Percentiles rank a stretch among this genome's conserved stretches.
phyloP scores from a whole-genome alignment of 2,329 filamentous ascomycete genomes.

The Ophiocordyceps unilateralis region DNA sequence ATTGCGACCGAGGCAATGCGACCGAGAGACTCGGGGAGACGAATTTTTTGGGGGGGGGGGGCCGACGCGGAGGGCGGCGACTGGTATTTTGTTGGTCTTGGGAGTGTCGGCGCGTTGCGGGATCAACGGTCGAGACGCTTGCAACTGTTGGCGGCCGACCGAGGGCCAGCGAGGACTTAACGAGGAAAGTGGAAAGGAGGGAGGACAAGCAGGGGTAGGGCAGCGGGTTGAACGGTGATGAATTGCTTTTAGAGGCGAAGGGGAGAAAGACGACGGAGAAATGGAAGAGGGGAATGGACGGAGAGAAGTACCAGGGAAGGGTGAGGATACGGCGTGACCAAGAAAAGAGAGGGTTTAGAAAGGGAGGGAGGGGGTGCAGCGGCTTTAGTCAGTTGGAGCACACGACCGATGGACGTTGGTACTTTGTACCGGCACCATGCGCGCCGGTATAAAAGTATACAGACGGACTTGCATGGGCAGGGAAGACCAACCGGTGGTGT shows the following conservation, averaged over 20 bases:
- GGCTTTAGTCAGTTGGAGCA: slow-evolving; percentile 7
- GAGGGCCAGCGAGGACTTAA: too few species aligned
- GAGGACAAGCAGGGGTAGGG: background rate
- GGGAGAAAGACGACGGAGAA: background rate
- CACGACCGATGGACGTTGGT: background rate
- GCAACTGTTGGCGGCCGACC: background rate
- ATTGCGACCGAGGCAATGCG: background rate
- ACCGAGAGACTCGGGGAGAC: too few species aligned
- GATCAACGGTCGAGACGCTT: background rate
- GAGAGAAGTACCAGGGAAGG: background rate
- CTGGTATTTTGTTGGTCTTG: background rate
- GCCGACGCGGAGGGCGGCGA: background rate
- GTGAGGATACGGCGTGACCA: background rate
- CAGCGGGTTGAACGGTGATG: background rate
- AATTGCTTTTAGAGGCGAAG: background rate
- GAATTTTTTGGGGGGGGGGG: background rate
- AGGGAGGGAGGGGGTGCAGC: slow-evolving; percentile 4
- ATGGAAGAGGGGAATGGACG: background rate
- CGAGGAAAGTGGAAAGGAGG: background rate
- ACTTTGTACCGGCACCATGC: too few species aligned
- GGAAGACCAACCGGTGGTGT: background rate
- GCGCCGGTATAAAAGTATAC: background rate
- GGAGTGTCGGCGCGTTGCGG: background rate
- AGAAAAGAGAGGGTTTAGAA: background rate
- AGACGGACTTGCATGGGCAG: background rate